Evolutionary conservation across 371 early-diverging fungal genomes (phyloP), one percentile per base, ranked within the genome.

Genomic region (Rhizopus sp.): DNA sequence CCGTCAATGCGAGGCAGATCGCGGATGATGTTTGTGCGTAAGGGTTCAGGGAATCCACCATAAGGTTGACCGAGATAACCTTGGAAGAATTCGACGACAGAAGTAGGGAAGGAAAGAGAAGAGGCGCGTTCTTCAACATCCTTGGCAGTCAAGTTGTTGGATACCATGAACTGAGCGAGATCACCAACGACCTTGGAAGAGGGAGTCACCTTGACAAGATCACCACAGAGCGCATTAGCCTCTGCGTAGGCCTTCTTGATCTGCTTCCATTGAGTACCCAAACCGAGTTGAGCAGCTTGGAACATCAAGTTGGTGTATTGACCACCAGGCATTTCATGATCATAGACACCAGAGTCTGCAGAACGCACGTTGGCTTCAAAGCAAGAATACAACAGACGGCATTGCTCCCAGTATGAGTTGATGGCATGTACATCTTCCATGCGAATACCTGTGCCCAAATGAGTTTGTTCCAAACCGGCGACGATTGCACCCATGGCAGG

Each of bases 101-200:
- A 92, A 17, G 87, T 87, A 30, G 97, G 97, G 88, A 97, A 95
- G 34, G 91, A 90, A 29, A 96, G 74, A 9, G 79, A 82, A 1
- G 82, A 68, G 2, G 94, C 94, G 40, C 83, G 82, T 51, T 88
- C 88, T 52, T 80, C 60, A 4, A 97, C 91, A 35, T 93, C 93
- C 54, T 90, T 66, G 38, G 81, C 88, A 3, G 67, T 72, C 46
- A 95, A 70, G 35, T 85, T 81, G 80, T 94, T 93, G 47, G 94
- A 87, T 7, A 96, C 97, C 92, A 97, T 91, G 66, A 97, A 95
- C 73, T 97, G 97, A 46, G 97, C 96, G 39, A 97, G 77, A 75
- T 97, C 97, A 49, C 97, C 97, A 8, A 97, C 96, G 15, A 97
- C 97, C 80, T 97, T 97, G 69, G 91, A 91, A 39, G 94, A 94